phyloP scores from a whole-genome alignment of 169 alveolate genomes.

The Eimeria sp. region DNA sequence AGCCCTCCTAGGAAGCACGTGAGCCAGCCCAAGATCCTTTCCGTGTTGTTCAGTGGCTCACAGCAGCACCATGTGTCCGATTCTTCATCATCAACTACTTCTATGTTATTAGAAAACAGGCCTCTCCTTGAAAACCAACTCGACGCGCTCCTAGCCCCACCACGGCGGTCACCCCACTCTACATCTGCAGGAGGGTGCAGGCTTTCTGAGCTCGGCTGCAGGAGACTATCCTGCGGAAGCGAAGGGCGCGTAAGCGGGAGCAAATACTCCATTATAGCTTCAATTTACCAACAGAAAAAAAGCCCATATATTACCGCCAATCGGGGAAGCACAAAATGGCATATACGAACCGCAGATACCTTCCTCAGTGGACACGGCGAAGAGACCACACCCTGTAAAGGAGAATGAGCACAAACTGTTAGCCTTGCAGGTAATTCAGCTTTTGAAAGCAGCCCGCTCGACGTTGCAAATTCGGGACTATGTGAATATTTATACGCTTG shows the following conservation, averaged over 20 bases:
- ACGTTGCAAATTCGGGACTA: not conserved
- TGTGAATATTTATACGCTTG: not conserved
- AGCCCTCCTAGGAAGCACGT: constrained; percentile 81
- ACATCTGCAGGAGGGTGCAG: constrained; percentile 42
- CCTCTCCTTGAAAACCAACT: constrained; percentile 33
- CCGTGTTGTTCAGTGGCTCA: constrained; percentile 69
- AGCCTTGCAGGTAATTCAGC: not conserved
- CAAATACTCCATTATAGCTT: constrained; percentile 40
- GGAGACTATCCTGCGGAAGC: constrained; percentile 39
- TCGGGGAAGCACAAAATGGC: not conserved
- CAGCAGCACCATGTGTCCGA: constrained; percentile 75
- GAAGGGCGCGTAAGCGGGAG: constrained; percentile 59
- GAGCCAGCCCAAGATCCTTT: constrained; percentile 81
- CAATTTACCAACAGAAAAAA: not conserved
- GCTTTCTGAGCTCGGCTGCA: constrained; percentile 24
- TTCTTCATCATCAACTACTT: constrained; percentile 73
- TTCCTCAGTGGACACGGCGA: not conserved
- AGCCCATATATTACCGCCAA: not conserved
- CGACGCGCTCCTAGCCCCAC: constrained; percentile 42
- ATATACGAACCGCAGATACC: too few species aligned
- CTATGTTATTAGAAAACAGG: constrained; percentile 38
- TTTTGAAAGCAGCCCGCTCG: not conserved
- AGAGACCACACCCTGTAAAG: not conserved
- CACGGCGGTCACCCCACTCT: constrained; percentile 23
- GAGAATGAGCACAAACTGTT: not conserved